Percentiles rank a stretch among this genome's conserved stretches.
phyloP scores from a whole-genome alignment of 139 green algal species.

The Asterochloris sp. region DNA sequence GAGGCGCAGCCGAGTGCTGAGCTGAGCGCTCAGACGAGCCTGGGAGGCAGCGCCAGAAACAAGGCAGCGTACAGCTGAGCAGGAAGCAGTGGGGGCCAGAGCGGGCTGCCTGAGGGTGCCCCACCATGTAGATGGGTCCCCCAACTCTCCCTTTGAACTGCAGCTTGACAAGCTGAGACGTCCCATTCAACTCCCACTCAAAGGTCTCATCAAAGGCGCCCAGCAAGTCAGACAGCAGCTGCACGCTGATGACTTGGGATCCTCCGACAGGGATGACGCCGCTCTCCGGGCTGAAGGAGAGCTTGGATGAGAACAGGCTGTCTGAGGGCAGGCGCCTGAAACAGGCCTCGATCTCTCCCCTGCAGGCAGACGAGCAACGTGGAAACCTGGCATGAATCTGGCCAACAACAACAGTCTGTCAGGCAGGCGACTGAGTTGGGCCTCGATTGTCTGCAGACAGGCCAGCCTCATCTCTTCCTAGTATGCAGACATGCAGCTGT shows the following conservation, averaged over 20 bases:
- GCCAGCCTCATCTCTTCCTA: no score
- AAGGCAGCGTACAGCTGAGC: no score
- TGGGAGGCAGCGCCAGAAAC: no score
- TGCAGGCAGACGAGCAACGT: background rate
- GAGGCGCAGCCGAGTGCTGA: no score
- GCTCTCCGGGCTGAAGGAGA: constrained; percentile 66
- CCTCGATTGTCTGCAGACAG: no score
- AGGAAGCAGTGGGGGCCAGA: background rate
- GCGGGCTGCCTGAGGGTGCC: no score
- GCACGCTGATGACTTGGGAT: constrained; percentile 43
- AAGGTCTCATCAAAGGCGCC: constrained; percentile 74
- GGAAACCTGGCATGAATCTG: no score
- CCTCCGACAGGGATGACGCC: constrained; percentile 46
- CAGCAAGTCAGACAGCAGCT: constrained; percentile 60
- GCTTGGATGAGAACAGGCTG: constrained; percentile 53
- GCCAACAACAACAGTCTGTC: no score
- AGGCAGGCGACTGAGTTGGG: no score
- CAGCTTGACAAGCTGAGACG: constrained; percentile 45
- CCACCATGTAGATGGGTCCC: constrained; percentile 57
- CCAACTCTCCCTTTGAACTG: constrained; percentile 66
- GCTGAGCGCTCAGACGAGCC: no score
- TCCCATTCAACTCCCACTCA: constrained; percentile 51
- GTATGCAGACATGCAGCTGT: no score
- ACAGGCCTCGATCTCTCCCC: constrained; percentile 30
- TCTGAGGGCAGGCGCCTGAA: constrained; percentile 39